A percentile compares a stretch with the other conserved stretches of the same genome.
These are phyloP conservation scores for Cordyceps tenuipes DNA, from an alignment of 2,329 filamentous ascomycete genomes.

Conservation along the genomic window DNA sequence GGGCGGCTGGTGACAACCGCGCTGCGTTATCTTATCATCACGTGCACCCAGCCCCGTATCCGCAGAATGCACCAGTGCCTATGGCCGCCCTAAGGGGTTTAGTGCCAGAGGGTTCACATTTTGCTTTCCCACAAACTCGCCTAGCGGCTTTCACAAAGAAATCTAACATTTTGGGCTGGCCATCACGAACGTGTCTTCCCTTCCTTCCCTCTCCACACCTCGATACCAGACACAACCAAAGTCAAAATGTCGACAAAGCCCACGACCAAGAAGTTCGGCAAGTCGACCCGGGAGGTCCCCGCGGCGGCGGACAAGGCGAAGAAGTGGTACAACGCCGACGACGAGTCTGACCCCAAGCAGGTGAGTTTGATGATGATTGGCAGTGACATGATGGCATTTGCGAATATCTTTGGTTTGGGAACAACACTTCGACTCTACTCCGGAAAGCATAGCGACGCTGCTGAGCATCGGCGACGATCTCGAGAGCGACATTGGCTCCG, in stretches of 20 bases:
- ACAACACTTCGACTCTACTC: not conserved
- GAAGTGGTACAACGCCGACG: slow-evolving; percentile 98
- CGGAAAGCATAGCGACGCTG: slow-evolving; percentile 2
- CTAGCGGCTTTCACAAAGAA: slow-evolving; percentile 34
- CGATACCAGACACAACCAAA: slow-evolving; percentile 36
- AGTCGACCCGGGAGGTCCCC: slow-evolving; percentile 87
- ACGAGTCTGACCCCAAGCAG: slow-evolving; percentile 84
- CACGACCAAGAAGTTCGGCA: slow-evolving; percentile 93
- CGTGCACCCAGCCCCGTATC: slow-evolving; percentile 28
- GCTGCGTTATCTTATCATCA: slow-evolving; percentile 25
- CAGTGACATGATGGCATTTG: slow-evolving; percentile 13
- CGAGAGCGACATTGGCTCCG: not conserved
- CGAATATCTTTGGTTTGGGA: slow-evolving; percentile 3
- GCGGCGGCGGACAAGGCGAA: slow-evolving; percentile 83
- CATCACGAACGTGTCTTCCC: slow-evolving; percentile 30
- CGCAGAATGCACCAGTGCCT: slow-evolving; percentile 16
- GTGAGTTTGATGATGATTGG: slow-evolving; percentile 51
- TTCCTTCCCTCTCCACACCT: slow-evolving; percentile 24
- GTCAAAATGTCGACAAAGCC: slow-evolving; percentile 67
- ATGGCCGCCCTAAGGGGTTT: slow-evolving; percentile 22
- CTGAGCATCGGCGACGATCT: slow-evolving; percentile 7
- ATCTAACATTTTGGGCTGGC: slow-evolving; percentile 32
- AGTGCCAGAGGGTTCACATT: slow-evolving; percentile 35
- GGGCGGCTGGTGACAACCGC: not conserved
- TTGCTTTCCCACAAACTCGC: slow-evolving; percentile 36